Evolutionary conservation across 1,284 basidiomycete species (phyloP), one percentile per base, ranked within the genome.

Genomic region (Ceraceosorus bombacis): DNA sequence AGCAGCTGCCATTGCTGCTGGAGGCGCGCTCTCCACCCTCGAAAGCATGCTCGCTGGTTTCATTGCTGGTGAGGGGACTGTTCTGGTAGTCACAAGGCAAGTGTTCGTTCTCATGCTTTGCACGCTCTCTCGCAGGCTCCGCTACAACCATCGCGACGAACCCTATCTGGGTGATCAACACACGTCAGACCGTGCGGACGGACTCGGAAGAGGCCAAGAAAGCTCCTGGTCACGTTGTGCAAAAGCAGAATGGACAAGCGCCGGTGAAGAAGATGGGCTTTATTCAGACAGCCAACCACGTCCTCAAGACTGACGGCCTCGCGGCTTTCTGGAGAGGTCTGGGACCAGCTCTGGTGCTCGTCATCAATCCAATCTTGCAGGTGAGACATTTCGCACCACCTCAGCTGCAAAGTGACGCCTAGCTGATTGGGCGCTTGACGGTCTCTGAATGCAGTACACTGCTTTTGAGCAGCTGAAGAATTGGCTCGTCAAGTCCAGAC

Each of bases 261-360:
- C 12, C 13, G 7, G 13, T 39, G 12, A n/a, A n/a, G 6, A 67
- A 70, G 49, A 64, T 75, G 13, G 65, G 68, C 49, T 77, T 77
- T 67, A 46, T 76, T n/a, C 83, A 88, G 72, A 89, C 88, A 2
- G 80, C 89, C 41, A 79, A 82, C 58, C 83, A 83, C 64, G 90
- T 98, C 63, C 70, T 92, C 49, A 82, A 84, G 56, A 86, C 86
- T 66, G 89, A 88, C 73, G 94, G 94, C 9, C 69, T 85, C 17
- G 78, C 82, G 17, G 93, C 87, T 0, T 88, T 99, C 74, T 97
- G 89, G 88, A 83, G 91, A 57, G 95, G 95, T n/a, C 84, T 99
- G 49, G 91, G 92, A 0, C 93, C 95, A 2, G 93, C 94, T 13
- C 81, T 98, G 55, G 83, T 93, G 41, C 82, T 98, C 51, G 93